Base-by-base conservation (phyloP, 2,329 filamentous ascomycete species). In the Aspergillus felis region DNA sequence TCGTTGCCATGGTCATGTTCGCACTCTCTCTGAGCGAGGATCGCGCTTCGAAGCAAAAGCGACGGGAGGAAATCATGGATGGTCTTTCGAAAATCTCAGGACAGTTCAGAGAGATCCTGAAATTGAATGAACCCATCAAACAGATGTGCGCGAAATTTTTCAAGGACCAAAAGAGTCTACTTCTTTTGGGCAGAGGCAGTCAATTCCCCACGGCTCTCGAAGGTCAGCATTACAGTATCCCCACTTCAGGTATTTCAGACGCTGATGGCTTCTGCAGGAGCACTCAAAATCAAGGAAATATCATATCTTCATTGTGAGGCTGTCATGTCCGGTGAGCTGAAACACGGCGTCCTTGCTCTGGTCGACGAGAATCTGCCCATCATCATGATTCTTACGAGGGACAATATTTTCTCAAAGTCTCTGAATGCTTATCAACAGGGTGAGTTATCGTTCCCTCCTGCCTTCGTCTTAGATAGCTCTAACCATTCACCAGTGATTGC, bases 1-100 rank as follows among this genome's bases (percentile, higher is more conserved):
- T 97, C 77, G 91, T 99, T 72, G 96, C 94, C 75, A 97, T 99
- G 92, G 90, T 97, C 79, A 99, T 99, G 94, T 97, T 99, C 71
- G 94, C 94, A 6, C 83, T 99, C 63, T 97, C 92, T 29, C 85
- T 99, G 57, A 94, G 91, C 71, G 94, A 99, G 80, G 94, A 99
- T 78, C 91, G 94, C 68, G 91, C 92, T 46, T 97, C 92, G 66
- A 99, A 99, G 86, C 85, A 89, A 70, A 86, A 89, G 81, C 87
- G 93, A 72, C 89, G 94, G 32, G 87, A 94, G 78, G 92, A 97
- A 78, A 97, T 99, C 72, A 97, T 99, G 84, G 89, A 95, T 67
- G 93, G 94, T 69, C 87, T 99, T 29, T 83, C 84, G 70, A 89
- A 90, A 71, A 85, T 99, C 71, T 96, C 92, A 7, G 86, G 84